phyloP scores from a whole-genome alignment of 75 land plant genomes.

The Pinus tabuliformis region DNA sequence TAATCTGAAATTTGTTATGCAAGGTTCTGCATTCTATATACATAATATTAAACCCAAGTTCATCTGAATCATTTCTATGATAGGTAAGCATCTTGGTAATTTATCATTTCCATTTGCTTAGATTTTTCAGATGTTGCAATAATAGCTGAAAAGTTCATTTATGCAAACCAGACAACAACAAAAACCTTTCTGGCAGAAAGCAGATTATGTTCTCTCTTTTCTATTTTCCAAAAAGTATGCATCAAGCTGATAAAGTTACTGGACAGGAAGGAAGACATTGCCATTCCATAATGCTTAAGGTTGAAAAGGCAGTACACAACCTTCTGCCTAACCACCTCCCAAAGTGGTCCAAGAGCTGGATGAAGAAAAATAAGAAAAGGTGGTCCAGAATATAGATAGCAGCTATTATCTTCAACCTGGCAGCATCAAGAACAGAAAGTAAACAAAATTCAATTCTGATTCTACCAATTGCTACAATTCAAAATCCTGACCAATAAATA shows the following conservation, averaged over 20 bases:
- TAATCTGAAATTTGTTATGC: background rate
- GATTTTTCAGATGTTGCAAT: background rate
- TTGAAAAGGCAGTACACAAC: conserved; percentile 32
- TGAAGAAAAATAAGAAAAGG: conserved; percentile 89
- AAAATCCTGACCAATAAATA: too few species aligned
- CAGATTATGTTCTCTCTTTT: background rate
- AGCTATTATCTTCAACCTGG: conserved; percentile 76
- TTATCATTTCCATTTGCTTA: background rate
- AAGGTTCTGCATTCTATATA: background rate
- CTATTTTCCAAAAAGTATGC: background rate
- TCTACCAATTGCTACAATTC: too few species aligned
- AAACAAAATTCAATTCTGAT: too few species aligned
- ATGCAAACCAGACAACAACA: background rate
- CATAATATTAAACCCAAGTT: background rate
- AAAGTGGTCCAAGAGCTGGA: conserved; percentile 95
- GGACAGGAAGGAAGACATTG: background rate
- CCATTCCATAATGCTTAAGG: background rate
- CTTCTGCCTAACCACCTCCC: conserved; percentile 88
- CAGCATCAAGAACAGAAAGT: background rate
- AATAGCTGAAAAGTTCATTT: background rate
- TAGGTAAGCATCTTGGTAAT: background rate
- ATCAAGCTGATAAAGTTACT: background rate
- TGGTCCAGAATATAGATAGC: conserved; percentile 73
- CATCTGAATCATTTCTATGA: background rate
- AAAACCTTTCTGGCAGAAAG: background rate